phyloP scores from a whole-genome alignment of 148 eudicot species.

The Euryodendron excelsum region DNA sequence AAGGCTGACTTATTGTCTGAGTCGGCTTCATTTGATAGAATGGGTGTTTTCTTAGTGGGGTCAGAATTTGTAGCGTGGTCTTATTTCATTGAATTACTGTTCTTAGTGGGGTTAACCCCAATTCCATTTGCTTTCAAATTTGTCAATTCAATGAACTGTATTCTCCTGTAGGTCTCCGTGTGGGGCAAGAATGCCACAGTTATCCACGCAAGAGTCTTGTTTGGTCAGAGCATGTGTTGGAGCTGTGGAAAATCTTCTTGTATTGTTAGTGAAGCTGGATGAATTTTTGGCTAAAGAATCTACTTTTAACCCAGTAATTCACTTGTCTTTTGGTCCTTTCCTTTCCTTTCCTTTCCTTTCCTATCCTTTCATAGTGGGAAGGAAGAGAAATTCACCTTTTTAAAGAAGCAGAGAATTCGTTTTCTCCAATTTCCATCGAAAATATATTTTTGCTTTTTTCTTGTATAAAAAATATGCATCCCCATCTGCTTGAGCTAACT shows the following conservation, averaged over 20 bases:
- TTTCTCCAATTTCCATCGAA: too few relatives aligned
- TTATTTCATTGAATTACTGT: neutral
- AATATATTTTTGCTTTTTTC: too few relatives aligned
- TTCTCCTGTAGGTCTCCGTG: neutral
- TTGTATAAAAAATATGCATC: too few relatives aligned
- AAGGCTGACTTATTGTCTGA: neutral
- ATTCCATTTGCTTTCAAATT: neutral
- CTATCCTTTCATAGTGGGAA: too few relatives aligned
- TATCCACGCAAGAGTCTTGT: neutral
- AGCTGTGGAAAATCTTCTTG: neutral
- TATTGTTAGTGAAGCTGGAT: neutral
- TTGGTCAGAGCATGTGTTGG: neutral
- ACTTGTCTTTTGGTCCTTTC: too few relatives aligned
- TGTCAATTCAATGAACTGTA: neutral
- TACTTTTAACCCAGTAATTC: too few relatives aligned
- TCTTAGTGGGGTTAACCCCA: neutral
- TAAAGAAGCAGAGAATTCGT: too few relatives aligned
- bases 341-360: too few relatives aligned
- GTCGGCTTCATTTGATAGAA: neutral
- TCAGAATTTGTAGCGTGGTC: neutral
- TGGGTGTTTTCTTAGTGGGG: neutral
- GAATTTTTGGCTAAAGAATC: neutral
- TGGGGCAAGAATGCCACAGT: slow-evolving; percentile 1
- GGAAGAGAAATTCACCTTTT: too few relatives aligned
- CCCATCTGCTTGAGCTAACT: neutral